Conservation (phyloP, 2,329 filamentous ascomycete genomes). For the Aspergillus flavus region DNA sequence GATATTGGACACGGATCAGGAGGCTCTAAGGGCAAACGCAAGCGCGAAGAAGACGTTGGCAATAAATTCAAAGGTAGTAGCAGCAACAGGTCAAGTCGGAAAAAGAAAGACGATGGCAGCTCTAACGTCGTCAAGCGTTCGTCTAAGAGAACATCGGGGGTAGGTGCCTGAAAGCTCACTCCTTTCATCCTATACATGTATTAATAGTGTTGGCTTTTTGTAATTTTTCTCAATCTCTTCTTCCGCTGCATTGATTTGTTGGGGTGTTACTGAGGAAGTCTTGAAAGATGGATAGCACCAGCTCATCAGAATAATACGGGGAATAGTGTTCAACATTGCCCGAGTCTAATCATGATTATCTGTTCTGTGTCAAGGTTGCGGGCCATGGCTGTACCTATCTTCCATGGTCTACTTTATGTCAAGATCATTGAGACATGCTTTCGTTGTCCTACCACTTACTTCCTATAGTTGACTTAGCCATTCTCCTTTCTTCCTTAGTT, state of each 20-base stretch:
- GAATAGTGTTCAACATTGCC: neutral
- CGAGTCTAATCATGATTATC: neutral
- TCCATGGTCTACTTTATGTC: neutral
- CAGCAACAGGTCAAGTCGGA: conserved; percentile 39
- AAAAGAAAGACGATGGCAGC: conserved; percentile 45
- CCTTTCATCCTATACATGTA: conserved; percentile 15
- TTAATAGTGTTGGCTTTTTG: conserved; percentile 8
- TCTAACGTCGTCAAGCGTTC: conserved; percentile 32
- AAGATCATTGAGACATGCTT: neutral
- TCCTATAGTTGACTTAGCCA: neutral
- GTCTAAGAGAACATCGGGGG: conserved; percentile 35
- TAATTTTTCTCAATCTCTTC: neutral
- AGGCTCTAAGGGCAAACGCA: conserved; percentile 46
- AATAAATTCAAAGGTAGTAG: conserved; percentile 50
- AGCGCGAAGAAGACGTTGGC: conserved; percentile 51
- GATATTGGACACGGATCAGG: conserved; percentile 39
- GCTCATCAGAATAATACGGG: neutral
- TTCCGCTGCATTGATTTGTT: neutral
- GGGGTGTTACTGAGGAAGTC: neutral
- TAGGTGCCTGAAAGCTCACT: conserved; percentile 19
- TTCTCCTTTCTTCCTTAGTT: neutral
- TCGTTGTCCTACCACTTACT: too few species aligned
- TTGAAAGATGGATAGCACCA: neutral
- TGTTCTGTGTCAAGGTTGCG: neutral
- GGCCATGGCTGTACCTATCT: neutral